A percentile compares a stretch with the other conserved stretches of the same genome.
Conservation (phyloP, 345 rosid genomes). For the Linum trigynum region DNA sequence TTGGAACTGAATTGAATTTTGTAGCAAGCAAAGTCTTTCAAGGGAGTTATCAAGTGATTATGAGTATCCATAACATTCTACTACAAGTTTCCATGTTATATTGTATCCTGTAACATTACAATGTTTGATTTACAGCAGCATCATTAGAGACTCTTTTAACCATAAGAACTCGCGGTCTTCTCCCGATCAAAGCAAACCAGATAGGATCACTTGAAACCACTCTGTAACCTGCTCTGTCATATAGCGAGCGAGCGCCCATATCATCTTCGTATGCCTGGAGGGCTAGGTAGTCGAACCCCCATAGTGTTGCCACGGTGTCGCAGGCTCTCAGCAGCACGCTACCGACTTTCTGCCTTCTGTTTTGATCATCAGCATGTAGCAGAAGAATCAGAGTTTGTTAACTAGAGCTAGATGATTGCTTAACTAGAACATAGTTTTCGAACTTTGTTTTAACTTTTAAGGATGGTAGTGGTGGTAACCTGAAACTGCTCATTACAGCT, state of each 20-base stretch:
- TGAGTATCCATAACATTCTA: too few species aligned
- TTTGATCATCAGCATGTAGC: neutral
- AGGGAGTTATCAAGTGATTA: neutral
- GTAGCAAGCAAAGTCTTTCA: neutral
- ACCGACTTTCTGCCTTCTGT: constrained; percentile 67
- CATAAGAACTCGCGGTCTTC: constrained; percentile 65
- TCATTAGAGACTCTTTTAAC: constrained; percentile 24
- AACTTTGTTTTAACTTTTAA: too few species aligned
- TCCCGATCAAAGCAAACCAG: constrained; percentile 70
- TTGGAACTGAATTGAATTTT: neutral
- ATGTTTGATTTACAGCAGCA: neutral
- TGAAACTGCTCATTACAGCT: constrained; percentile 52
- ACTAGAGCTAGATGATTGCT: neutral
- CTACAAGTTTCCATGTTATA: too few species aligned
- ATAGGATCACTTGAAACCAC: constrained; percentile 49
- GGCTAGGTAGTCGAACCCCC: constrained; percentile 60
- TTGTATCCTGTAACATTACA: neutral
- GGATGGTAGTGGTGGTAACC: constrained; percentile 22
- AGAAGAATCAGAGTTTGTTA: neutral
- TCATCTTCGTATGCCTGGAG: constrained; percentile 81
- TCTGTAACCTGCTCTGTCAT: constrained; percentile 62
- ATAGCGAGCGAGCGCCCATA: constrained; percentile 50
- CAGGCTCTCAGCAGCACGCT: constrained; percentile 62
- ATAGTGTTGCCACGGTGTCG: constrained; percentile 42
- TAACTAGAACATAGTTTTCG: neutral